Conservation (phyloP, 23 red algal species). For the Pyropia haitanensis region DNA sequence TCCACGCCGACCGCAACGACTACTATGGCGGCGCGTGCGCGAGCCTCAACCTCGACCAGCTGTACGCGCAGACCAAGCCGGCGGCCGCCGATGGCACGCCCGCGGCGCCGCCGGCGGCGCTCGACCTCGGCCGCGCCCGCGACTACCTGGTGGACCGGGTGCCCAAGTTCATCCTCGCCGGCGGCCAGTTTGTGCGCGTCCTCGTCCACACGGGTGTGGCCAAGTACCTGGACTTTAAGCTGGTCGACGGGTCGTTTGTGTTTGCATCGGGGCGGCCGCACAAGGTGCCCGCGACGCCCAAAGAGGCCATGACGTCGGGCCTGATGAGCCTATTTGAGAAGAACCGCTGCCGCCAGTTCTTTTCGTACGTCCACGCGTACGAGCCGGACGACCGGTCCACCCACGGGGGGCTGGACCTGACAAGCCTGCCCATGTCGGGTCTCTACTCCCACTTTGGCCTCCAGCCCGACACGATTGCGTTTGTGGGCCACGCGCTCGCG, state of each 20-base stretch:
- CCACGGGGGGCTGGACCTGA: constrained; percentile 48
- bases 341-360: constrained; percentile 97
- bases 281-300: constrained; percentile 81
- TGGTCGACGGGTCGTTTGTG: constrained; percentile 95
- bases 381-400: constrained; percentile 45
- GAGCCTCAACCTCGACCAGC: constrained; percentile 73
- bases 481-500: constrained; percentile 92
- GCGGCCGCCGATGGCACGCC: background rate
- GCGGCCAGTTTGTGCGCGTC: constrained; percentile 77
- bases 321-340: constrained; percentile 93
- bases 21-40: constrained; percentile 96
- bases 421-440: constrained; percentile 71
- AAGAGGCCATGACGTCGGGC: constrained; percentile 85
- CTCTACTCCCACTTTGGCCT: constrained; percentile 90
- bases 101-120: constrained; percentile 5
- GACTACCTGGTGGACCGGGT: constrained; percentile 96
- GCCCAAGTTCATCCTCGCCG: constrained; percentile 97
- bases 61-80: constrained; percentile 71
- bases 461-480: constrained; percentile 71
- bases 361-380: constrained; percentile 74
- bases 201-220: constrained; percentile 73
- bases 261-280: constrained; percentile 74
- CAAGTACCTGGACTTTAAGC: constrained; percentile 93
- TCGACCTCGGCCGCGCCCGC: constrained; percentile 36
- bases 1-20: constrained; percentile 88